Conservation (phyloP, 768 basidiomycete genomes). For the Mycena leptocephala region DNA sequence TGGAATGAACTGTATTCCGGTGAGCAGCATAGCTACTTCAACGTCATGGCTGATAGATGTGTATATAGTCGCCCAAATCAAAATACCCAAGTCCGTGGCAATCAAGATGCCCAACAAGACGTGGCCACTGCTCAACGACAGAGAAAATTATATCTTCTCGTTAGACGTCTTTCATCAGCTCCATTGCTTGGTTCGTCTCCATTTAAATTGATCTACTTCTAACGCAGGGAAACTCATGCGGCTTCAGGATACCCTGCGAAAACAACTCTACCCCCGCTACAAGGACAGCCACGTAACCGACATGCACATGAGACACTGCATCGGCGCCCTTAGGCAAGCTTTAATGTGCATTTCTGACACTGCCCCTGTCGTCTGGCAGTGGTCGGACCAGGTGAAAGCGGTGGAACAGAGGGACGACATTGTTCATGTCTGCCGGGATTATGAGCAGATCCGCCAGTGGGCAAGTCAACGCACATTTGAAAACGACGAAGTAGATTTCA, state of each 20-base stretch:
- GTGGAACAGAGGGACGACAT: conserved; percentile 23
- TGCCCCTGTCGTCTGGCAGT: conserved; percentile 36
- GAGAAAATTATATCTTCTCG: conserved; percentile 40
- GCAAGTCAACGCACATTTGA: not conserved
- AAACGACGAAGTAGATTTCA: not conserved
- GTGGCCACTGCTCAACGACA: conserved; percentile 41
- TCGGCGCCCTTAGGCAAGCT: conserved; percentile 42
- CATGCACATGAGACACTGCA: conserved; percentile 36
- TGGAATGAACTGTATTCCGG: conserved; percentile 44
- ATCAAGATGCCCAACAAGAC: conserved; percentile 41
- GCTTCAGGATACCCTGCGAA: conserved; percentile 5
- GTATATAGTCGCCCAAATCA: conserved; percentile 13
- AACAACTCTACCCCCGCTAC: conserved; percentile 39
- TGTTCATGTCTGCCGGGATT: conserved; percentile 15
- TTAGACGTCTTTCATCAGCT: conserved; percentile 27
- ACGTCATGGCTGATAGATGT: no score
- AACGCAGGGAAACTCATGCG: no score
- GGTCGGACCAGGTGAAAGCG: not conserved
- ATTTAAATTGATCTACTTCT: no score
- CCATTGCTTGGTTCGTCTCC: conserved; percentile 48
- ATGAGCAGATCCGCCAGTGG: not conserved
- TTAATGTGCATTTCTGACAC: conserved; percentile 44
- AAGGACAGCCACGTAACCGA: conserved; percentile 28
- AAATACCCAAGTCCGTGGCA: conserved; percentile 40
- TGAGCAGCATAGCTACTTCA: not conserved